phyloP scores from a whole-genome alignment of 2,329 filamentous ascomycete species.

The Penicillium griseofulvum region DNA sequence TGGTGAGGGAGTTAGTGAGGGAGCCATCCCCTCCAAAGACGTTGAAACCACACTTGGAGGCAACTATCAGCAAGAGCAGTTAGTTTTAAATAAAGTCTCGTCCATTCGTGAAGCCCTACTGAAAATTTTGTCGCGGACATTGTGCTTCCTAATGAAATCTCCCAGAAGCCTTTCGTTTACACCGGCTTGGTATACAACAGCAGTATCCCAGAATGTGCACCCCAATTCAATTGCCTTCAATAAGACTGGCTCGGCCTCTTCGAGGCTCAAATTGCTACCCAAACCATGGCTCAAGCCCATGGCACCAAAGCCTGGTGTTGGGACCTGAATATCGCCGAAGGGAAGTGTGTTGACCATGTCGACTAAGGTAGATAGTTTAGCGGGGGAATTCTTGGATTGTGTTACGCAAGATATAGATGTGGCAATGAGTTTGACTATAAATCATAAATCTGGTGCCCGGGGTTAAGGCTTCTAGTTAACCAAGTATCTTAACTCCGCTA shows the following conservation, averaged over 20 bases:
- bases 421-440: not conserved
- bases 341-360: slow-evolving; percentile 45
- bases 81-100: not conserved
- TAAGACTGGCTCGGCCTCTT: slow-evolving; percentile 51
- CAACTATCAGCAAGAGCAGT: slow-evolving; percentile 34
- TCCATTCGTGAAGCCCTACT: slow-evolving; percentile 29
- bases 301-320: slow-evolving; percentile 49
- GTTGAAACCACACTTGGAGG: slow-evolving; percentile 50
- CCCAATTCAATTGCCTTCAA: slow-evolving; percentile 50
- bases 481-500: not conserved
- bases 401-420: not conserved
- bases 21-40: slow-evolving; percentile 31
- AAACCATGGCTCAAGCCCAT: slow-evolving; percentile 51
- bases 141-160: slow-evolving; percentile 53
- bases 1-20: slow-evolving; percentile 50
- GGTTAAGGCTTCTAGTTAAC: not conserved
- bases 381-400: not conserved
- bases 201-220: slow-evolving; percentile 50
- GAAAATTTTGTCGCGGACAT: slow-evolving; percentile 52
- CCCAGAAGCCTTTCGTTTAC: slow-evolving; percentile 53
- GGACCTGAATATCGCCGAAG: slow-evolving; percentile 42
- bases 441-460: not conserved
- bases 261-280: slow-evolving; percentile 43
- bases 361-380: not conserved
- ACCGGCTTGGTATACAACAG: slow-evolving; percentile 47